Evolutionary conservation across 2,329 filamentous ascomycete genomes (phyloP).

Genomic region (Colletotrichum sp.): DNA sequence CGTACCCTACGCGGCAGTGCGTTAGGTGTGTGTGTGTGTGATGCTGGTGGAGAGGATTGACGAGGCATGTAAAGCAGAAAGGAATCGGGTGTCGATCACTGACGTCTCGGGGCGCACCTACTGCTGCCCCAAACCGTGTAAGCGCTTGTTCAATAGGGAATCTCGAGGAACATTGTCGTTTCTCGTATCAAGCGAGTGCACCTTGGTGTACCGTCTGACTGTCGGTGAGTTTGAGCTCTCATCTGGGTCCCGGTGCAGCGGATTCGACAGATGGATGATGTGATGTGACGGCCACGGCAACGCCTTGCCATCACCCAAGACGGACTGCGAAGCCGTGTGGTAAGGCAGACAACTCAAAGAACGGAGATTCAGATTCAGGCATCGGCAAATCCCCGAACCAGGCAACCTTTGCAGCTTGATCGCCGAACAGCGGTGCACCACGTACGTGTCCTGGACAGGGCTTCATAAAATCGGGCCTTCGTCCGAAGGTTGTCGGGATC

Average conservation of each 20-base stretch:
- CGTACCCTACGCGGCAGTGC: neutral
- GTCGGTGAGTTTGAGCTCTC: neutral
- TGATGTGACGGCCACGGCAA: neutral
- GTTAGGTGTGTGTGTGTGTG: neutral
- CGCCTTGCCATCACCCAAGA: neutral
- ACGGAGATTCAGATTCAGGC: neutral
- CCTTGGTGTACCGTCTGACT: slow-evolving; percentile 1
- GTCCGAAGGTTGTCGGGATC: slow-evolving; percentile 7
- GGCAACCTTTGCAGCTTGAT: neutral
- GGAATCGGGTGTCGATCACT: neutral
- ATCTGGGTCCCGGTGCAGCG: neutral
- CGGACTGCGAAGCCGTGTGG: neutral
- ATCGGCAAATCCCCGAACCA: neutral
- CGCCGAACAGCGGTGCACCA: slow-evolving; percentile 1
- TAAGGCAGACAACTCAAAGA: neutral
- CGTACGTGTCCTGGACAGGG: slow-evolving; percentile 4
- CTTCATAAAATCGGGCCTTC: slow-evolving; percentile 10
- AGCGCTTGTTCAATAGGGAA: neutral
- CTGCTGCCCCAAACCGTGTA: neutral
- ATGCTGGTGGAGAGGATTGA: neutral
- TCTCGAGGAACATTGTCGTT: neutral
- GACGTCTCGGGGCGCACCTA: neutral
- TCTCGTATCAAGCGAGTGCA: neutral
- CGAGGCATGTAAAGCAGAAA: neutral
- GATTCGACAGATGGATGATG: neutral